Base-by-base conservation (phyloP, 2,329 filamentous ascomycete genomes). In the Cadophora gregata region DNA sequence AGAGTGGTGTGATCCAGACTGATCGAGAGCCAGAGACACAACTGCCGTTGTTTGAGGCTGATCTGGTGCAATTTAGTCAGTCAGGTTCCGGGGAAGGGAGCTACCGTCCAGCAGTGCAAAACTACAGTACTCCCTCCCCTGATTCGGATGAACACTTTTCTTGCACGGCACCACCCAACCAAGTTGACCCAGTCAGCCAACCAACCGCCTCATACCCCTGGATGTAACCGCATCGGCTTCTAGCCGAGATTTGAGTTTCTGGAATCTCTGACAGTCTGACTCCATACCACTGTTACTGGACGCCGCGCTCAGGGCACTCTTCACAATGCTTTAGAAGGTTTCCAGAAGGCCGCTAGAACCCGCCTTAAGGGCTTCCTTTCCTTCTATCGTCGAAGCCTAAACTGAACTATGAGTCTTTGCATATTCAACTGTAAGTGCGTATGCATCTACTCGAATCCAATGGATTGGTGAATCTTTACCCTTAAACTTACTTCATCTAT, bases 301-400 rank as follows among this genome's bases (percentile, higher is more conserved):
- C 48, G 19, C 19, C 25, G 14, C 48, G 12, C 50, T 53, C 14
- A 51, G 48, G 31, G 12, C 31, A 36, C 5, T 6, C 2, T 4
- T 12, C 31, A 45, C 33, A 42, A 62, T 25, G 48, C 62, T 29
- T 51, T 42, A 51, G 42, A 59, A 59, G 42, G 33, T 48, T 64
- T 64, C 62, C 21, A 48, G 62, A 64, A 64, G 42, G 42, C 9
- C 27, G 16, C 27, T 64, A 64, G 63, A 65, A 60, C 31, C 16
- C 14, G 25, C 2, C 29, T 25, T 19, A 19, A 9, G 10, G 16
- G 24, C 48, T 29, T 27, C 12, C 12, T n/a, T 58, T 58, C 33
- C 55, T 58, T 58, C 55, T 58, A 58, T 24, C 5, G 55, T 33
- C 16, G 33, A 56, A 56, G 31, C 16, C 53, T 56, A 56, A 56